Evolutionary conservation across 768 basidiomycete genomes (phyloP), one percentile per base, ranked within the genome.

Genomic region (Boletus speciosus): DNA sequence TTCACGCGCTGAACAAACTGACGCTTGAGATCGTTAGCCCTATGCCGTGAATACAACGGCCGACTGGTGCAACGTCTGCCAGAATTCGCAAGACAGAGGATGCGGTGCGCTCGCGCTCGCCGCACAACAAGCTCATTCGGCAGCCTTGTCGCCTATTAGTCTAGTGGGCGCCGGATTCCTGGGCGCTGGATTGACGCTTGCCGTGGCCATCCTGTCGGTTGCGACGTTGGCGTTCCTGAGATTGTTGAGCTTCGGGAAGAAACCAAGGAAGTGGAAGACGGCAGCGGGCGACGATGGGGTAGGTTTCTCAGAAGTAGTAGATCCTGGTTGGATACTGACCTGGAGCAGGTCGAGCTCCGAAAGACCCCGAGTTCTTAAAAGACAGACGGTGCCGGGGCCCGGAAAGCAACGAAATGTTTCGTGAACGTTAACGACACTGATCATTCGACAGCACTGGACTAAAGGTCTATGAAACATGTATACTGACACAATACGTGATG

Each of bases 101-200:
- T 87, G 86, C 49, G 79, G 66, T 19, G 76, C 75, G 12, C 65
- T 85, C 36, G 59, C 73, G 36, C 65, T 70, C 10, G 71, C 68
- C 12, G 58, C 59, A 19, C 52, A 62, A 25, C 61, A 70, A 46
- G 69, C 35, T 4, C 58, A 32, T 10, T 60, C 71, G n/a, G 77
- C 75, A 5, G 68, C 70, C 52, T 53, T 57, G 50, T 71, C 59
- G 49, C 71, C 57, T 12, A 76, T 85, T 58, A 75, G 74, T 55
- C 77, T 75, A 0, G 76, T 85, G 8, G 85, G 82, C 7, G 84
- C 85, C n/a, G 85, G 85, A 1, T 82, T 85, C 70, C 71, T 87
- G 14, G 85, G 85, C 29, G 85, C 85, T 4, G 81, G 81, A 12
- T 62, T 85, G 54, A 76, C 76, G 12, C 61, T 82, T 37, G 76